Conservation (phyloP, 441 rosid species). For the Populus hybrid region DNA sequence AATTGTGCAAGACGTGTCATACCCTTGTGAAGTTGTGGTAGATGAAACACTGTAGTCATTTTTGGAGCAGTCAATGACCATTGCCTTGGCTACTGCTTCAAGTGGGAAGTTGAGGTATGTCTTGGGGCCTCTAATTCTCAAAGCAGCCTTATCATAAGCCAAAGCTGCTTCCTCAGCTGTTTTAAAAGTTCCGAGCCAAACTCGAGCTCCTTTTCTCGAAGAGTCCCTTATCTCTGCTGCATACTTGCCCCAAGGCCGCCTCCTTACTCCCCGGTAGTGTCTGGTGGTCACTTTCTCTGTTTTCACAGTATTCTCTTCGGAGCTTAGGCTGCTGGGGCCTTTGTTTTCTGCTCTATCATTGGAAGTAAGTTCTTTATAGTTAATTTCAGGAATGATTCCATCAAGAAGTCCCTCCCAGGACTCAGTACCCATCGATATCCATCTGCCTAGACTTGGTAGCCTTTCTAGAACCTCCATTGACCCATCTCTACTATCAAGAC, state of each 20-base stretch:
- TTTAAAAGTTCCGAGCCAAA: slow-evolving; percentile 94
- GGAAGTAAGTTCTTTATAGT: not conserved
- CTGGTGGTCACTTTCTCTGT: slow-evolving; percentile 38
- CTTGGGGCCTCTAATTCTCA: slow-evolving; percentile 67
- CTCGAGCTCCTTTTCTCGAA: slow-evolving; percentile 78
- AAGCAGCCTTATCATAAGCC: slow-evolving; percentile 84
- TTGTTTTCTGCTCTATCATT: slow-evolving; percentile 11
- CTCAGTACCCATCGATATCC: slow-evolving; percentile 65
- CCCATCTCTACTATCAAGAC: slow-evolving; percentile 33
- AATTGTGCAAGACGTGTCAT: slow-evolving; percentile 1
- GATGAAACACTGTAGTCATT: slow-evolving; percentile 10
- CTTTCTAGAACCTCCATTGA: slow-evolving; percentile 28
- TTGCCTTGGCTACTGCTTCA: slow-evolving; percentile 44
- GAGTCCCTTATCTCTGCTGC: slow-evolving; percentile 96
- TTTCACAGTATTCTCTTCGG: slow-evolving; percentile 9
- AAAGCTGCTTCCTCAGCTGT: slow-evolving; percentile 78
- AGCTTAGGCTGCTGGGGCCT: not conserved
- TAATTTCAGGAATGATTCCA: slow-evolving; percentile 19
- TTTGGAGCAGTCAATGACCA: slow-evolving; percentile 18
- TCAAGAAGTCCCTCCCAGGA: slow-evolving; percentile 58
- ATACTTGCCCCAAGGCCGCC: slow-evolving; percentile 97
- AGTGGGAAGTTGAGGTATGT: slow-evolving; percentile 72
- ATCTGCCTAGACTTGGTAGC: slow-evolving; percentile 51
- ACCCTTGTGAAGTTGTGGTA: slow-evolving; percentile 6
- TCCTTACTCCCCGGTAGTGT: slow-evolving; percentile 85